phyloP scores from a whole-genome alignment of 176 grass and related monocot species.

The Hyparrhenia diplandra region DNA sequence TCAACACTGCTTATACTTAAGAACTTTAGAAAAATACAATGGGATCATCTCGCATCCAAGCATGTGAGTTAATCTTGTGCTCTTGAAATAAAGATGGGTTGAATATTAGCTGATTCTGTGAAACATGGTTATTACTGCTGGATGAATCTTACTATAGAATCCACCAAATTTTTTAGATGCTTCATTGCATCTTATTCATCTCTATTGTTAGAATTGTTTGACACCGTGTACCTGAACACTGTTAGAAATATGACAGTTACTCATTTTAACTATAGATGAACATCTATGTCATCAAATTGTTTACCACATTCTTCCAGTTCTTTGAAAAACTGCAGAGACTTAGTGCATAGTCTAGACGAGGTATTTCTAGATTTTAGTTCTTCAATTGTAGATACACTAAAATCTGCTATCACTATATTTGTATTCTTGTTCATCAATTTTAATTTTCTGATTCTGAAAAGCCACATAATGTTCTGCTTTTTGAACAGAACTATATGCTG shows the following conservation, averaged over 20 bases:
- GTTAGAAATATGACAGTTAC: background rate
- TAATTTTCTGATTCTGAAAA: background rate
- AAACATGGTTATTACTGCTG: background rate
- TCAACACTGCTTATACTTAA: background rate
- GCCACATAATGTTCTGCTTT: background rate
- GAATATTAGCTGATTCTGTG: background rate
- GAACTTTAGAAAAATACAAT: background rate
- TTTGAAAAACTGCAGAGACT: background rate
- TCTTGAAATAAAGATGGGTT: background rate
- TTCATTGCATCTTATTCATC: background rate
- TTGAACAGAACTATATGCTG: conserved; percentile 74
- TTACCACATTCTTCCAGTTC: background rate
- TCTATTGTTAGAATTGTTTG: background rate
- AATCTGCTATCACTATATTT: background rate
- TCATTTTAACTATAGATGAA: background rate
- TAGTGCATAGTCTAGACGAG: background rate
- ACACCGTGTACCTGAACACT: background rate
- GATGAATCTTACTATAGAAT: background rate
- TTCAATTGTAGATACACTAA: background rate
- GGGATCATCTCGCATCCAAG: background rate
- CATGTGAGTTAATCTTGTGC: background rate
- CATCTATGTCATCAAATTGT: background rate
- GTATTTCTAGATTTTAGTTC: background rate
- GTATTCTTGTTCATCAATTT: background rate
- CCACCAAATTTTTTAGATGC: background rate